Evolutionary conservation across 176 grass and related monocot genomes (phyloP).

Genomic region (Rhynchospora tenuis): DNA sequence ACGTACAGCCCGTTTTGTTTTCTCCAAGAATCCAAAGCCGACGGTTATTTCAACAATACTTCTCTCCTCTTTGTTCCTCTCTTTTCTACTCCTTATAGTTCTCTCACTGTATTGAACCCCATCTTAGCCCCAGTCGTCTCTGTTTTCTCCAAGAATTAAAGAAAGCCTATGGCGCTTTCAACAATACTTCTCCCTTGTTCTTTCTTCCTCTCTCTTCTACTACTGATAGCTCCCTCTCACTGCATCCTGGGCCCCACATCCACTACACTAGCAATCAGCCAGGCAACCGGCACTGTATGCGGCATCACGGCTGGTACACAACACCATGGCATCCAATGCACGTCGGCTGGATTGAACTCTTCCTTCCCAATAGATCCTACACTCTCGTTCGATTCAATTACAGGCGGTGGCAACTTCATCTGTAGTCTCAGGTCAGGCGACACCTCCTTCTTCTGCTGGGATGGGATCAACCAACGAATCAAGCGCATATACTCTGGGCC

Average conservation of each 20-base stretch:
- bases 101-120: no score
- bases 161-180: not conserved
- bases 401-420: conserved; percentile 34
- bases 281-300: conserved; percentile 37
- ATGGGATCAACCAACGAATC: not conserved
- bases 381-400: conserved; percentile 37
- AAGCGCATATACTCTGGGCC: conserved; percentile 47
- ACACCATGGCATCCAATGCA: conserved; percentile 18
- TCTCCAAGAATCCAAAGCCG: no score
- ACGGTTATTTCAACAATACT: no score
- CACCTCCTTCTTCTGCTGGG: conserved; percentile 69
- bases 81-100: no score
- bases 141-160: not conserved
- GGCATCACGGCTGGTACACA: conserved; percentile 22
- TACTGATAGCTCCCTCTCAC: not conserved
- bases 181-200: no score
- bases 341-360: not conserved
- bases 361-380: conserved; percentile 5
- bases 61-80: no score
- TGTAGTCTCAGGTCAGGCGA: conserved; percentile 36
- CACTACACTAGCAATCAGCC: conserved; percentile 53
- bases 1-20: no score
- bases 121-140: no score
- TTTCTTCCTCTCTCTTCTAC: not conserved
- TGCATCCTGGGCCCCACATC: conserved; percentile 5